Evolutionary conservation across 441 rosid genomes (phyloP).

Genomic region (Syzygium malaccense): DNA sequence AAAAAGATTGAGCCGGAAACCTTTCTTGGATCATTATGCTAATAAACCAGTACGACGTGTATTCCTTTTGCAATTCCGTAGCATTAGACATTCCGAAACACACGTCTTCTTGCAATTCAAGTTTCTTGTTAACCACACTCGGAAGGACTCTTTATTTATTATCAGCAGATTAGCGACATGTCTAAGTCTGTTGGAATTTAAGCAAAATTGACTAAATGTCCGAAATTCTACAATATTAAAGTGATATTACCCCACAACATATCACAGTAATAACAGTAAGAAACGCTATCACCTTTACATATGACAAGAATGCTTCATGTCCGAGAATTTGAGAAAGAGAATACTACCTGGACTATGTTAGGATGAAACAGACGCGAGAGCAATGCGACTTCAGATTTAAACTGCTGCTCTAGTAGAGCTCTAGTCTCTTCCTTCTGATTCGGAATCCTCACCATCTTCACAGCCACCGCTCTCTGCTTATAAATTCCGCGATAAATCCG

Average conservation of each 20-base stretch:
- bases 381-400: slow-evolving; percentile 88
- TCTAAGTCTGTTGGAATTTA: neutral
- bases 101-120: neutral
- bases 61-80: neutral
- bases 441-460: slow-evolving; percentile 95
- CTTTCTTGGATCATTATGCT: neutral
- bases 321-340: neutral
- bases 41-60: neutral
- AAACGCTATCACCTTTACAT: neutral
- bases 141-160: neutral
- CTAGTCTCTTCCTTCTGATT: slow-evolving; percentile 80
- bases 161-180: neutral
- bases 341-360: slow-evolving; percentile 66
- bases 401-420: slow-evolving; percentile 75
- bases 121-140: neutral
- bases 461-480: slow-evolving; percentile 95
- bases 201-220: neutral
- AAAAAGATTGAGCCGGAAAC: neutral
- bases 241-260: neutral
- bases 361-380: slow-evolving; percentile 94
- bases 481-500: slow-evolving; percentile 91
- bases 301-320: neutral
- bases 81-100: neutral
- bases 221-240: neutral
- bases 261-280: neutral